Evolutionary conservation across 1,284 basidiomycete genomes (phyloP).

Genomic region (Pascua sp.): DNA sequence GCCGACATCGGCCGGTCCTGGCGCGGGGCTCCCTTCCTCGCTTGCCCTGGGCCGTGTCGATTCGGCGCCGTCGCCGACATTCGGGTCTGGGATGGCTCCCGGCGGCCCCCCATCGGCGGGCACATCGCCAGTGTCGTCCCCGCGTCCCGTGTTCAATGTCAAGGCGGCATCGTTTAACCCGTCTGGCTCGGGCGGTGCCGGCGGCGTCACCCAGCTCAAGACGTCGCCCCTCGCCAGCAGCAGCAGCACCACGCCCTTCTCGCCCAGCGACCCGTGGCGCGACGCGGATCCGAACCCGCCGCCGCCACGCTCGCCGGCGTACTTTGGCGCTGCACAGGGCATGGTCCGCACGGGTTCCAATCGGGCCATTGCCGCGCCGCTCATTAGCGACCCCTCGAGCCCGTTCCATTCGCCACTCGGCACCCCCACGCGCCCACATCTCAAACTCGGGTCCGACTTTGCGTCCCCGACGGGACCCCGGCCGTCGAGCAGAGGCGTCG

Average conservation of each 20-base stretch:
- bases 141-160: conserved; percentile 59
- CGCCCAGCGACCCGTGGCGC: conserved; percentile 59
- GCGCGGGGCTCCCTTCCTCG: conserved; percentile 48
- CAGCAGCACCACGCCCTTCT: conserved; percentile 72
- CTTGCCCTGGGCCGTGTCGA: conserved; percentile 16
- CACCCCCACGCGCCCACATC: conserved; percentile 33
- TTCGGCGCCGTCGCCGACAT: conserved; percentile 3
- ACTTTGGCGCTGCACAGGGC: conserved; percentile 55
- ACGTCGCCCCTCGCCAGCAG: conserved; percentile 63
- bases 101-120: conserved; percentile 26
- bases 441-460: conserved; percentile 41
- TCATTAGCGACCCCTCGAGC: conserved; percentile 66
- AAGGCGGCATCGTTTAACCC: conserved; percentile 66
- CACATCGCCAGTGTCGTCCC: conserved; percentile 57
- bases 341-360: conserved; percentile 63
- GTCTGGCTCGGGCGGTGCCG: conserved; percentile 51
- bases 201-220: conserved; percentile 61
- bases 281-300: conserved; percentile 30
- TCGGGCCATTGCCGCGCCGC: conserved; percentile 79
- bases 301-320: conserved; percentile 39
- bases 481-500: conserved; percentile 26
- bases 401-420: conserved; percentile 53
- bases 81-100: neutral
- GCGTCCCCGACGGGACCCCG: conserved; percentile 30
- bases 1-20: conserved; percentile 56